Evolutionary conservation across 2,329 filamentous ascomycete species (phyloP).

Genomic region (Fusarium nisikadoi): DNA sequence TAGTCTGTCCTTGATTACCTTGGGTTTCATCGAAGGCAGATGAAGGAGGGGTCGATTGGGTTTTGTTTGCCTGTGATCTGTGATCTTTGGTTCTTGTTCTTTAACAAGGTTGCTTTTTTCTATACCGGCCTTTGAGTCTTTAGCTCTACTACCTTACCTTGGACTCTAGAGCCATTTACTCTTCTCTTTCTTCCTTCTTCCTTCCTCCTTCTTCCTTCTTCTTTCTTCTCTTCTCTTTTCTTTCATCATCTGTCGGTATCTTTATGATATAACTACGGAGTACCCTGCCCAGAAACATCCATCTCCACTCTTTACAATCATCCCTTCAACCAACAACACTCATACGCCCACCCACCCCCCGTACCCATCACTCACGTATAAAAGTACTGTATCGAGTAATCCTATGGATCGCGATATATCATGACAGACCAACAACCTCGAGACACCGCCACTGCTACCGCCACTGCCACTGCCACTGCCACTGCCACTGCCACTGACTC

Average conservation of each 20-base stretch:
- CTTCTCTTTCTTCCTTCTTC: background rate
- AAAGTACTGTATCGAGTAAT: background rate
- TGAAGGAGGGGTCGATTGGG: background rate
- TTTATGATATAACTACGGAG: background rate
- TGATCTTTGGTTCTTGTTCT: background rate
- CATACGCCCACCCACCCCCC: background rate
- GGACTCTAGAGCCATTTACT: background rate
- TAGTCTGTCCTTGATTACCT: background rate
- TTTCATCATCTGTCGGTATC: background rate
- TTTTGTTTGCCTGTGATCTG: background rate
- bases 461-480: constrained; percentile 14
- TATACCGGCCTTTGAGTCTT: background rate
- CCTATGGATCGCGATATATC: constrained; percentile 16
- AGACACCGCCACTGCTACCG: constrained; percentile 24
- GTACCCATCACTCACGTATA: background rate
- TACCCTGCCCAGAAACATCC: background rate
- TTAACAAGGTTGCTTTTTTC: background rate
- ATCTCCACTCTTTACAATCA: constrained; percentile 6
- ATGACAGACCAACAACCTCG: constrained; percentile 21
- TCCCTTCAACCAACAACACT: constrained; percentile 6
- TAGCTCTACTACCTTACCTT: background rate
- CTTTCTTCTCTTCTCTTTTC: background rate
- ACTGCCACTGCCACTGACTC: constrained; percentile 2
- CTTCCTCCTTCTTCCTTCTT: background rate
- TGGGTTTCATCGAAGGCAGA: background rate